Percentiles rank a stretch among this genome's conserved stretches.
Evolutionary conservation across 805 yeast genomes (phyloP).

Genomic region (Ogataea haglerorum): DNA sequence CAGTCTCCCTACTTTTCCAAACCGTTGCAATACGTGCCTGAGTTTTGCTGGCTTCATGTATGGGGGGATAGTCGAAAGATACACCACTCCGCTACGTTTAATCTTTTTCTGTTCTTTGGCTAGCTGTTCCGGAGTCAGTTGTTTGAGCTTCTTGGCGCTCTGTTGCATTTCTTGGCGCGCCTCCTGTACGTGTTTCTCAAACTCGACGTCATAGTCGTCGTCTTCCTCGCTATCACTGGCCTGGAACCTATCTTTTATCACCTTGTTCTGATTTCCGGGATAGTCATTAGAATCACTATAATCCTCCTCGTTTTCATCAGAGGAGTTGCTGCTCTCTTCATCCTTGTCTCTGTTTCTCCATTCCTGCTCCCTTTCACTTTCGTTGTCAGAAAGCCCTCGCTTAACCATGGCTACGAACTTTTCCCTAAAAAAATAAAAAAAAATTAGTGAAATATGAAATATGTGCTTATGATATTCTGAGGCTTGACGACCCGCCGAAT

Average conservation of each 20-base stretch:
- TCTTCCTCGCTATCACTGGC: constrained; percentile 13
- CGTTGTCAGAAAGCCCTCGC: constrained; percentile 12
- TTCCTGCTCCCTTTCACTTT: constrained; percentile 6
- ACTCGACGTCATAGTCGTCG: constrained; percentile 16
- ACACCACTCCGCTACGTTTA: constrained; percentile 86
- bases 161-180: constrained; percentile 22
- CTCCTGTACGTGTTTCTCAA: constrained; percentile 21
- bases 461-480: background rate
- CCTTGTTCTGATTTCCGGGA: constrained; percentile 9
- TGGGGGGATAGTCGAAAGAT: constrained; percentile 87
- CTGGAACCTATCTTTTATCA: constrained; percentile 8
- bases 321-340: constrained; percentile 8
- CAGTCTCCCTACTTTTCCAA: constrained; percentile 85
- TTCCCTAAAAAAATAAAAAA: background rate
- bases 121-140: constrained; percentile 54
- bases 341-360: background rate
- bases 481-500: constrained; percentile 22
- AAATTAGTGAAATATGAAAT: background rate
- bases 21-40: constrained; percentile 72
- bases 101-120: constrained; percentile 51
- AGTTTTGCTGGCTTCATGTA: constrained; percentile 94
- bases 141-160: constrained; percentile 45
- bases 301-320: constrained; percentile 9
- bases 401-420: constrained; percentile 2
- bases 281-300: constrained; percentile 6